Evolutionary conservation across 2,329 filamentous ascomycete genomes (phyloP).

Genomic region (Pyricularia sp.): DNA sequence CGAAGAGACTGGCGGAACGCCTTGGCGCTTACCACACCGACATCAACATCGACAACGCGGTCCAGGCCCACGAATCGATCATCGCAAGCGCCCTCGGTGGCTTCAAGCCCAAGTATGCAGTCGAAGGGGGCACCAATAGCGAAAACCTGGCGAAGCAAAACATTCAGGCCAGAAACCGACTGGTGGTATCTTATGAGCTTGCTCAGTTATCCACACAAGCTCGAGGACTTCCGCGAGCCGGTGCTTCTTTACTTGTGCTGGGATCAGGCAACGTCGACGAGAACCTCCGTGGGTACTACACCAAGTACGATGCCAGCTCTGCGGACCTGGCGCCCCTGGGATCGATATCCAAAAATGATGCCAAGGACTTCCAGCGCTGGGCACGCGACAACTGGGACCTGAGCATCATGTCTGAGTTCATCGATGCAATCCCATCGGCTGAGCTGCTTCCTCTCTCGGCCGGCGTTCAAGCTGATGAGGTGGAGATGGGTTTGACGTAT

Average conservation of each 20-base stretch:
- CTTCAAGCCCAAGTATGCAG: constrained; percentile 28
- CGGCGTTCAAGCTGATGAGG: constrained; percentile 25
- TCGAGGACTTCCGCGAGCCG: constrained; percentile 33
- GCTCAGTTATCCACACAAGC: constrained; percentile 48
- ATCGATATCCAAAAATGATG: constrained; percentile 45
- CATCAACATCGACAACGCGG: constrained; percentile 56
- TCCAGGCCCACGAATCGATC: constrained; percentile 35
- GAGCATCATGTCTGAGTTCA: constrained; percentile 43
- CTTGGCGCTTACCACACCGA: constrained; percentile 61
- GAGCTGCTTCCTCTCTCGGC: constrained; percentile 32
- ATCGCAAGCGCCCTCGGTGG: constrained; percentile 13
- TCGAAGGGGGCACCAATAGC: constrained; percentile 39
- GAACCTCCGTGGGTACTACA: constrained; percentile 37
- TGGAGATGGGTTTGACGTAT: constrained; percentile 31
- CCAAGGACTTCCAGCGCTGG: constrained; percentile 52
- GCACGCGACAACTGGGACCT: constrained; percentile 41
- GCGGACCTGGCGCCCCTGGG: constrained; percentile 46
- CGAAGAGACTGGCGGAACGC: constrained; percentile 40
- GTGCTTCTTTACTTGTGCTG: constrained; percentile 48
- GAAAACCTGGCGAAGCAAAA: constrained; percentile 56
- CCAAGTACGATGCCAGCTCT: constrained; percentile 48
- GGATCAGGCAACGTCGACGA: constrained; percentile 44
- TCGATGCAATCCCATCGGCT: constrained; percentile 43
- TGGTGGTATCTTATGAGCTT: constrained; percentile 52
- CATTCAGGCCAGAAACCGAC: constrained; percentile 50